Conservation (phyloP, 148 eudicot species). For the Vaccinium macrocarpon region DNA sequence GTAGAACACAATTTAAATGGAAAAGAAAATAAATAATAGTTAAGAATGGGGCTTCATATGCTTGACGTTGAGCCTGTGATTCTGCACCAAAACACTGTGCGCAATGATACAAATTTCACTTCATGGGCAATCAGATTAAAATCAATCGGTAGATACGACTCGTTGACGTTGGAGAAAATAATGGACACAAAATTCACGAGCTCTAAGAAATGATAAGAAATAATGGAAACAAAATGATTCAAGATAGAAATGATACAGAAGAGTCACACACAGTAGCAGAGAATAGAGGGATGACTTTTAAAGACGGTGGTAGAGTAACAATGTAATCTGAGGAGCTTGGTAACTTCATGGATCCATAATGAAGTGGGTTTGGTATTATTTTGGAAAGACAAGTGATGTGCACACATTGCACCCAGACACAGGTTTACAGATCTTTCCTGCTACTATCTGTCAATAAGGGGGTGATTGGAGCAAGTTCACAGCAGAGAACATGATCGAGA, state of each 20-base stretch:
- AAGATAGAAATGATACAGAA: not conserved
- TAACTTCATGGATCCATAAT: conserved; percentile 1
- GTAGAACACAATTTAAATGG: not conserved
- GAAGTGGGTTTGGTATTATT: not conserved
- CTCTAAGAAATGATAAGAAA: not conserved
- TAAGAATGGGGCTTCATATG: not conserved
- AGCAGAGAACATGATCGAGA: not conserved
- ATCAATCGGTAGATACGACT: not conserved
- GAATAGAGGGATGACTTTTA: not conserved
- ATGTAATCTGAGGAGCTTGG: not conserved
- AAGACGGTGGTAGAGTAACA: not conserved
- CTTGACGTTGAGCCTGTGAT: not conserved
- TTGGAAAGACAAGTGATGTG: not conserved
- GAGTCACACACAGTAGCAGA: not conserved
- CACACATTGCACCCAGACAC: not conserved
- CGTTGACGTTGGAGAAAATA: not conserved
- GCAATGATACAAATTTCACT: not conserved
- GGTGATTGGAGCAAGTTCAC: not conserved
- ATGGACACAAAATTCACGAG: not conserved
- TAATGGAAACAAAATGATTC: no score
- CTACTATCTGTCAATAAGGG: not conserved
- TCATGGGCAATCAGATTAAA: not conserved
- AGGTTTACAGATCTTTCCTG: conserved; percentile 1
- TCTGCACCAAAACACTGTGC: not conserved
- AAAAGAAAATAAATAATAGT: not conserved